Conservation (phyloP, 2,329 filamentous ascomycete species). For the Mariannaea sp. region DNA sequence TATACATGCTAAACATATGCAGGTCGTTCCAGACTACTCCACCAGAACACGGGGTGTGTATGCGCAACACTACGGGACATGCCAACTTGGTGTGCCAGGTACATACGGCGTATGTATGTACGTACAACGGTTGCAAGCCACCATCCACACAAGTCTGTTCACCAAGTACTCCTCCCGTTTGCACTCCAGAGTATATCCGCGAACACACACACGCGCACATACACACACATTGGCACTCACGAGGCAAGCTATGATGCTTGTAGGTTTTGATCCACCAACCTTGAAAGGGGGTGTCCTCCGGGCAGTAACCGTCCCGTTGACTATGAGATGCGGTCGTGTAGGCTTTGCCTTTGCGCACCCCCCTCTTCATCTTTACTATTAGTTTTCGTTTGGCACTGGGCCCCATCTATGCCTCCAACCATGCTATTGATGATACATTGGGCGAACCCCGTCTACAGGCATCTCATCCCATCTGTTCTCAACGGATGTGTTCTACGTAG, state of each 20-base stretch:
- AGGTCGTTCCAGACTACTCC: neutral
- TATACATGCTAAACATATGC: slow-evolving; percentile 2
- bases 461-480: slow-evolving; percentile 29
- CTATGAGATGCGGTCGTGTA: slow-evolving; percentile 26
- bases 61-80: neutral
- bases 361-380: slow-evolving; percentile 8
- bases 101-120: slow-evolving; percentile 2
- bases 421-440: slow-evolving; percentile 25
- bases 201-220: slow-evolving; percentile 31
- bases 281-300: slow-evolving; percentile 25
- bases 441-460: slow-evolving; percentile 20
- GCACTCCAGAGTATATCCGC: slow-evolving; percentile 27
- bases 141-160: neutral
- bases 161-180: slow-evolving; percentile 22
- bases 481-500: slow-evolving; percentile 30
- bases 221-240: slow-evolving; percentile 30
- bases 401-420: slow-evolving; percentile 23
- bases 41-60: slow-evolving; percentile 8
- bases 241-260: slow-evolving; percentile 30
- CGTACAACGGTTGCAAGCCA: slow-evolving; percentile 22
- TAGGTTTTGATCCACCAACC: slow-evolving; percentile 19
- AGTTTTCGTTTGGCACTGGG: slow-evolving; percentile 23
- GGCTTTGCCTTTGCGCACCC: slow-evolving; percentile 26
- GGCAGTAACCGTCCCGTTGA: slow-evolving; percentile 23
- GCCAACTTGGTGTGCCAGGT: neutral